These are phyloP conservation scores for Penicillium corylophilum DNA, from an alignment of 2,329 filamentous ascomycete species.

Conservation along the genomic window DNA sequence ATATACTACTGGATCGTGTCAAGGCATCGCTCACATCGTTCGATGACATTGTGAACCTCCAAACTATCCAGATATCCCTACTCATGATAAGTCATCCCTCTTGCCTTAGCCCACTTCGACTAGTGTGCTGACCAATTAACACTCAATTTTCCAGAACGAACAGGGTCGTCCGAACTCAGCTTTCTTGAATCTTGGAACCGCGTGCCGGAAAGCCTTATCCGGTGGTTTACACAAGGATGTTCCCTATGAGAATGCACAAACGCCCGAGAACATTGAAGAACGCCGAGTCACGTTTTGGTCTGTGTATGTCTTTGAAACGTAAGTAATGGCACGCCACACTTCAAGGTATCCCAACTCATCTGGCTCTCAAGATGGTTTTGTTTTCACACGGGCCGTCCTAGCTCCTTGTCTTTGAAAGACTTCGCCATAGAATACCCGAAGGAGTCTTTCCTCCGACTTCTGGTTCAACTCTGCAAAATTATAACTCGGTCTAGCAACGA, in stretches of 20 bases:
- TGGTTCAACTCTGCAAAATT: slow-evolving; percentile 39
- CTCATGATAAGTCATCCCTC: slow-evolving; percentile 45
- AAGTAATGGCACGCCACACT: slow-evolving; percentile 1
- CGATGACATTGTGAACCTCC: slow-evolving; percentile 48
- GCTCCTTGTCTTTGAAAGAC: slow-evolving; percentile 40
- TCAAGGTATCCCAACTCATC: background rate
- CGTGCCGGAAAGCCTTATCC: slow-evolving; percentile 45
- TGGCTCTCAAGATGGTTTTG: slow-evolving; percentile 42
- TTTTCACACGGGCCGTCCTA: slow-evolving; percentile 45
- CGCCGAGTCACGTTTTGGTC: slow-evolving; percentile 42
- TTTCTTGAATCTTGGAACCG: slow-evolving; percentile 44
- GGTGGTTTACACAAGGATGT: slow-evolving; percentile 47
- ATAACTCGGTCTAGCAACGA: slow-evolving; percentile 44
- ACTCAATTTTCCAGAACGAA: slow-evolving; percentile 48
- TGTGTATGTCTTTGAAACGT: slow-evolving; percentile 48
- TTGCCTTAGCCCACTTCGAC: background rate
- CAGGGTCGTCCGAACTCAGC: slow-evolving; percentile 46
- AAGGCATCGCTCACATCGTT: slow-evolving; percentile 39
- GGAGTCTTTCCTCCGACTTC: slow-evolving; percentile 40
- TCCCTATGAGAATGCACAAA: slow-evolving; percentile 30
- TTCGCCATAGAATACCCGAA: slow-evolving; percentile 38
- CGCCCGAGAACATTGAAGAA: slow-evolving; percentile 36
- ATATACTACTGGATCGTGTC: slow-evolving; percentile 46
- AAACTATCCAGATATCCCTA: slow-evolving; percentile 45
- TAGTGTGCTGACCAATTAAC: slow-evolving; percentile 12